Conservation (phyloP, 164 flowering plant genomes). For the Paratinospora sagittata region DNA sequence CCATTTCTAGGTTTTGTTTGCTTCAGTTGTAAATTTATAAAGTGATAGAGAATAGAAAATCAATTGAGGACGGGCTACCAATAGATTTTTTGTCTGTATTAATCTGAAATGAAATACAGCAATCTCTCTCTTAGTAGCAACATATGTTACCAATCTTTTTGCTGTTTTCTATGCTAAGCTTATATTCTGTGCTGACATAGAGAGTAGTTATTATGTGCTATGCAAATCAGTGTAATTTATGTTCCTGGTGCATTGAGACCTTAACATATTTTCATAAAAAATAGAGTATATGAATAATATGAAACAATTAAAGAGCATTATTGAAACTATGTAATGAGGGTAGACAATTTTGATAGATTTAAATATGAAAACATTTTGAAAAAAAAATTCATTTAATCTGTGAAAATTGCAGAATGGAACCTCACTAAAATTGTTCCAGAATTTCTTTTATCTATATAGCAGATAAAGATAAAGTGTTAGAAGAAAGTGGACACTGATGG, state of each 20-base stretch:
- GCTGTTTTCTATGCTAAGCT: not conserved
- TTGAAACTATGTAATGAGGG: not conserved
- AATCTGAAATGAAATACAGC: not conserved
- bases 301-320: no score
- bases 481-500: not conserved
- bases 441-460: not conserved
- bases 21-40: no score
- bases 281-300: not conserved
- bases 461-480: not conserved
- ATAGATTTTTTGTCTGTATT: not conserved
- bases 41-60: not conserved
- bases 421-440: not conserved
- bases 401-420: not conserved
- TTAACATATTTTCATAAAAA: not conserved
- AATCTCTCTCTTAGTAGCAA: not conserved
- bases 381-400: no score
- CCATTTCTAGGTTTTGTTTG: not conserved
- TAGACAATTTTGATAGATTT: not conserved
- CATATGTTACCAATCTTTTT: not conserved
- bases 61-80: not conserved
- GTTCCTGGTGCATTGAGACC: not conserved
- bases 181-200: no score
- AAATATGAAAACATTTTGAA: not conserved
- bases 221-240: no score
- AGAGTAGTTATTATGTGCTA: no score